Evolutionary conservation across 2,329 filamentous ascomycete species (phyloP).

Genomic region (Chaetomiaceae sp.): DNA sequence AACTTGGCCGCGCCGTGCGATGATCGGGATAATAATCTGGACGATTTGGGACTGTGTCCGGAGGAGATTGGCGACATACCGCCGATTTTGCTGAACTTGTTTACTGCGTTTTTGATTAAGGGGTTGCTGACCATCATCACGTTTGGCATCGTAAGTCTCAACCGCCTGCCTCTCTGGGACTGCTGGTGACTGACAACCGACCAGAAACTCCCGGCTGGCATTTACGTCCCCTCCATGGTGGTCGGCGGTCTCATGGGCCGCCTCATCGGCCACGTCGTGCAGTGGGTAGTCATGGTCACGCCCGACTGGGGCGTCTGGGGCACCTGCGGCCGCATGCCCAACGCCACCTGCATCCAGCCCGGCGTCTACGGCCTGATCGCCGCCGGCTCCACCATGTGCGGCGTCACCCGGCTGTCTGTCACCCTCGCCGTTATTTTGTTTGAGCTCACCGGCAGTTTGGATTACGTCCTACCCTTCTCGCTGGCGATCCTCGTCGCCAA

Average conservation of each 20-base stretch:
- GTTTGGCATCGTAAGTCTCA: slow-evolving; percentile 67
- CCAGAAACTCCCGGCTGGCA: slow-evolving; percentile 86
- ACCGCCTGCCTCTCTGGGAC: no score
- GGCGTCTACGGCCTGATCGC: slow-evolving; percentile 96
- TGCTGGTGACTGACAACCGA: background rate
- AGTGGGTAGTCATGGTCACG: slow-evolving; percentile 70
- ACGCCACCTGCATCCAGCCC: slow-evolving; percentile 83
- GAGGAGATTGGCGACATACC: slow-evolving; percentile 68
- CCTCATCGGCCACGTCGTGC: slow-evolving; percentile 77
- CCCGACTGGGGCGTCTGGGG: slow-evolving; percentile 69
- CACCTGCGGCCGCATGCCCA: slow-evolving; percentile 61
- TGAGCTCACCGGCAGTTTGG: slow-evolving; percentile 87
- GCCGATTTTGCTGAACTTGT: slow-evolving; percentile 62
- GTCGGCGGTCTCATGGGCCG: slow-evolving; percentile 89
- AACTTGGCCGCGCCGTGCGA: slow-evolving; percentile 88
- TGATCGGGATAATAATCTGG: slow-evolving; percentile 55
- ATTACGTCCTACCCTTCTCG: slow-evolving; percentile 93
- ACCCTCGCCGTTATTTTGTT: slow-evolving; percentile 94
- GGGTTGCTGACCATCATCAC: slow-evolving; percentile 82
- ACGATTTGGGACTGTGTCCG: slow-evolving; percentile 72
- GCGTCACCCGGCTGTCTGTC: slow-evolving; percentile 86
- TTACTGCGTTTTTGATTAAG: slow-evolving; percentile 82
- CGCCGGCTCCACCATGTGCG: slow-evolving; percentile 95
- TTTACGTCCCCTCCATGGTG: slow-evolving; percentile 98
- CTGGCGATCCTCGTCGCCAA: slow-evolving; percentile 90